These are phyloP conservation scores for Fusarium verrucosum DNA, from an alignment of 2,329 filamentous ascomycete species.

Conservation along the genomic window DNA sequence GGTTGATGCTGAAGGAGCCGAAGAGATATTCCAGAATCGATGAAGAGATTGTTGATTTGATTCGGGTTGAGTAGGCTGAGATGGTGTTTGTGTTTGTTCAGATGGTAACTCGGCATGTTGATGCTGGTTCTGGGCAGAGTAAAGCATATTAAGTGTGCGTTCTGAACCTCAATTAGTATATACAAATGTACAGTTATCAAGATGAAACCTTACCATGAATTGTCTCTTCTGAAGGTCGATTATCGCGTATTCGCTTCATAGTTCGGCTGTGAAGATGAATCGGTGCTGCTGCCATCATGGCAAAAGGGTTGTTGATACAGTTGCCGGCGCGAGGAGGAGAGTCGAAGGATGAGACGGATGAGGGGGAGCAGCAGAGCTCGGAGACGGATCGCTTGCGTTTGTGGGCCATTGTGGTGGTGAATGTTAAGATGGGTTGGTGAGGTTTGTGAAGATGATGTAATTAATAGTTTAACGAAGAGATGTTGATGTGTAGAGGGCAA, in stretches of 20 bases:
- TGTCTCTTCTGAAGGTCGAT: slow-evolving; percentile 63
- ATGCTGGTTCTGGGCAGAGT: slow-evolving; percentile 60
- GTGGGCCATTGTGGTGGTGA: slow-evolving; percentile 51
- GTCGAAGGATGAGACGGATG: slow-evolving; percentile 56
- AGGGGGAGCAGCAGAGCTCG: slow-evolving; percentile 61
- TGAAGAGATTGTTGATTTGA: slow-evolving; percentile 63
- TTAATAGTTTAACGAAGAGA: background rate
- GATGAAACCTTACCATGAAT: slow-evolving; percentile 61
- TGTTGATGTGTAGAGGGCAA: background rate
- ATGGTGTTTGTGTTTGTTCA: slow-evolving; percentile 19
- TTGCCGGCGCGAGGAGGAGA: slow-evolving; percentile 47
- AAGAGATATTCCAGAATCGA: slow-evolving; percentile 68
- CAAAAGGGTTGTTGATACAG: slow-evolving; percentile 46
- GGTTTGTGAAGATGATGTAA: background rate
- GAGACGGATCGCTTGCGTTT: slow-evolving; percentile 73
- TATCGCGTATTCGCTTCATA: slow-evolving; percentile 68
- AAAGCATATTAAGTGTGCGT: slow-evolving; percentile 67
- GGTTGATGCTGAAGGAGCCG: slow-evolving; percentile 46
- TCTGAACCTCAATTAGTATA: slow-evolving; percentile 51
- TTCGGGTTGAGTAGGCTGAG: slow-evolving; percentile 10
- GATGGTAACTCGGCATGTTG: slow-evolving; percentile 6
- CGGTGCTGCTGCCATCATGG: slow-evolving; percentile 49
- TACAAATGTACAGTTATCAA: background rate
- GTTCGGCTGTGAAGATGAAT: slow-evolving; percentile 65
- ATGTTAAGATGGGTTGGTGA: rapidly evolving